Base-by-base conservation (phyloP, 2,329 filamentous ascomycete genomes). In the Clarireedia sp. region DNA sequence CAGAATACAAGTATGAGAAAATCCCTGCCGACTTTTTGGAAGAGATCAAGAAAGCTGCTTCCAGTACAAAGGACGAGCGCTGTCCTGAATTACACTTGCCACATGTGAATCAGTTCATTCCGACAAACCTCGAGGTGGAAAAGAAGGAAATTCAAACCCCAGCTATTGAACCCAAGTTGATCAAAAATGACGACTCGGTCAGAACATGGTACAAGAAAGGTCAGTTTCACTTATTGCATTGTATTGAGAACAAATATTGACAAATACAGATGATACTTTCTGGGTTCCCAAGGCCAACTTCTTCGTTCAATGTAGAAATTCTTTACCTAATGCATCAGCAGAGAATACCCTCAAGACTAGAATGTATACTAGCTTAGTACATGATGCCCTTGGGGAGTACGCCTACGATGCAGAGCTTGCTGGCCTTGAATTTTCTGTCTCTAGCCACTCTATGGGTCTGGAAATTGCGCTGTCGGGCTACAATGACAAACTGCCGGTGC, bases 221-320 rank as follows among this genome's bases (percentile, higher is more conserved):
- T 54, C 3, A 37, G 59, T 49, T 10, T 17, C 5, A 14, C 6
- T 1, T 12, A 4, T 16, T 37, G 21, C 6, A 19, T 14, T 5
- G 14, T 10, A 41, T 8, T 36, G 12, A 26, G n/a, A 10, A 29
- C 54, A 52, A 40, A 56, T 26, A 16, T 36, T 16, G 17, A 23
- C 6, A 36, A 2, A 23, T 21, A 8, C 14, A 54, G 94, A 99
- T 66, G 94, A 99, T 64, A 90, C 86, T 0, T 99, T 97, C 72
- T 97, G 92, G 91, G 94, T 97, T 9, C 94, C 94, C 8, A 96
- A 95, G 70, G 94, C 89, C 3, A 94, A 90, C 57, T 75, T 97
- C 17, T 81, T 90, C 61, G 82, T 96, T 60, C 89, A 85, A 63
- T 78, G 95, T 62, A 82, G 85, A 64, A 95, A 86, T 57, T 87